phyloP scores from a whole-genome alignment of 495 filamentous ascomycete genomes.

The Thermochaetoides thermophila region DNA sequence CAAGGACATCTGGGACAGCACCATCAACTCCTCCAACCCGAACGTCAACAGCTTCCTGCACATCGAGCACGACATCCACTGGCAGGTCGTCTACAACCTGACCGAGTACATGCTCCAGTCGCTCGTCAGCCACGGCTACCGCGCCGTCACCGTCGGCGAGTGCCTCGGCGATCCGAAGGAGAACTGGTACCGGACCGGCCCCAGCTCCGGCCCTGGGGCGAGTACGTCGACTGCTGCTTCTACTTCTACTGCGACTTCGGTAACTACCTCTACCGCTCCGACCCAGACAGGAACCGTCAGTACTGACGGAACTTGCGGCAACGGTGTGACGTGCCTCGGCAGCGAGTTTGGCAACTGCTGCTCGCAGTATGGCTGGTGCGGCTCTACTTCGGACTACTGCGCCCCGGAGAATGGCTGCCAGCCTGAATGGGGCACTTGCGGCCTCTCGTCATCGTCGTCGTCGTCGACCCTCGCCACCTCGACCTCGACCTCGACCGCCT shows the following conservation, averaged over 20 bases:
- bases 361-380: no score
- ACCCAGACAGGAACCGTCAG: conserved; percentile 2
- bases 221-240: background rate
- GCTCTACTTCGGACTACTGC: conserved; percentile 14
- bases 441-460: no score
- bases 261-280: conserved; percentile 2
- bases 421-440: conserved; percentile 13
- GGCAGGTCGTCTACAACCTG: conserved; percentile 61
- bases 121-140: conserved; percentile 43
- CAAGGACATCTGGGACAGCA: conserved; percentile 55
- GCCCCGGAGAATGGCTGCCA: conserved; percentile 16
- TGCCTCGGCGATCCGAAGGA: conserved; percentile 54
- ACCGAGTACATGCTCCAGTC: conserved; percentile 57
- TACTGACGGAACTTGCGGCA: conserved; percentile 27
- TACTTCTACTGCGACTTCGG: conserved; percentile 1
- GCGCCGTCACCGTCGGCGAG: conserved; percentile 55
- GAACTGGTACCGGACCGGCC: conserved; percentile 51
- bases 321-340: conserved; percentile 27
- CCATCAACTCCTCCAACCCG: conserved; percentile 33
- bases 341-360: conserved; percentile 19
- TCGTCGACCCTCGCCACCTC: no score
- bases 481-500: no score
- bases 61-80: conserved; percentile 70
- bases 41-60: conserved; percentile 39
- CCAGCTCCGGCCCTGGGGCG: conserved; percentile 1